phyloP scores from a whole-genome alignment of 2,329 filamentous ascomycete species.

The Diplodia sapinea region DNA sequence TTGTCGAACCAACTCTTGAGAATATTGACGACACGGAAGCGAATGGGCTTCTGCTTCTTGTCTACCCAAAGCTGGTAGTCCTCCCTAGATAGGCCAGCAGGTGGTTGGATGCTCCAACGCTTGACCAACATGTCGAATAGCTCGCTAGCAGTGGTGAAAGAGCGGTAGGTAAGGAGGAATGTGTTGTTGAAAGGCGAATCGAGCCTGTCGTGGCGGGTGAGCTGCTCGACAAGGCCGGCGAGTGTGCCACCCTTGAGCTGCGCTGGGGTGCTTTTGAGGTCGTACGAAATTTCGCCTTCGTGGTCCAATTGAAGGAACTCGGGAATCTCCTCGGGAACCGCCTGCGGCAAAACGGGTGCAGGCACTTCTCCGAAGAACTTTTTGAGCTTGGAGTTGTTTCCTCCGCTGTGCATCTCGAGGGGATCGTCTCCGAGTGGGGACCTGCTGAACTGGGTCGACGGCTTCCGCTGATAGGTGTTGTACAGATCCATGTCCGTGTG shows the following conservation, averaged over 20 bases:
- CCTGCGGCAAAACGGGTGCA: constrained; percentile 50
- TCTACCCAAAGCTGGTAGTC: constrained; percentile 91
- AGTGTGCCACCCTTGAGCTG: constrained; percentile 88
- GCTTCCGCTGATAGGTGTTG: constrained; percentile 40
- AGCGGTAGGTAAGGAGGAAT: constrained; percentile 94
- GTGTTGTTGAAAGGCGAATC: constrained; percentile 97
- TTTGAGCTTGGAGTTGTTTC: constrained; percentile 56
- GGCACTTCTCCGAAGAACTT: constrained; percentile 60
- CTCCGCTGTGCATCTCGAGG: constrained; percentile 47
- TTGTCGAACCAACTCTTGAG: constrained; percentile 98
- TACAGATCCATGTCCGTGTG: constrained; percentile 48
- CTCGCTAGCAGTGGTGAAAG: constrained; percentile 88
- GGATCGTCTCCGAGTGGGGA: constrained; percentile 54
- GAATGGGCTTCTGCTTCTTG: constrained; percentile 92
- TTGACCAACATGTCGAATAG: constrained; percentile 92
- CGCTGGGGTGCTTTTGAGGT: constrained; percentile 76
- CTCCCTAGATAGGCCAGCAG: constrained; percentile 73
- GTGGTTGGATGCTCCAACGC: constrained; percentile 90
- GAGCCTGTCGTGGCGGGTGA: constrained; percentile 93
- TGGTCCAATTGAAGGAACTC: constrained; percentile 86
- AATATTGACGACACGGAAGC: constrained; percentile 96
- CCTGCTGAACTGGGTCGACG: constrained; percentile 50
- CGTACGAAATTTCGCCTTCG: constrained; percentile 88
- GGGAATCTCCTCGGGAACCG: constrained; percentile 75
- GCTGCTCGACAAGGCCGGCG: constrained; percentile 86